phyloP scores from a whole-genome alignment of 768 basidiomycete species.

The Mycena amicta region DNA sequence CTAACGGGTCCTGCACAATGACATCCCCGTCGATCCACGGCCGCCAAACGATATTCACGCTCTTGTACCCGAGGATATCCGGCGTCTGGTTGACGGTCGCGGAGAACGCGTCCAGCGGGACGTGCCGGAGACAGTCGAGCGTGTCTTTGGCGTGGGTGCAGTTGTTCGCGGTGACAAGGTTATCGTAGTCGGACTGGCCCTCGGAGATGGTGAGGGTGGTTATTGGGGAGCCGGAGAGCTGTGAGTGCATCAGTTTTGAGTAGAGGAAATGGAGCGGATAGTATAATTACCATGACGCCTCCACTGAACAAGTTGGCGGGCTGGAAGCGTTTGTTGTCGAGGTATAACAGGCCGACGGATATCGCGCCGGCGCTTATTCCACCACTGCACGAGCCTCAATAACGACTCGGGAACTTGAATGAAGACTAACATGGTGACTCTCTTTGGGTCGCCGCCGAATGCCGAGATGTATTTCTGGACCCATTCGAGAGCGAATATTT shows the following conservation, averaged over 20 bases:
- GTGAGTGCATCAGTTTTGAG: background rate
- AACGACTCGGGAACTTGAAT: background rate
- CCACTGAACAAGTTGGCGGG: constrained; percentile 2
- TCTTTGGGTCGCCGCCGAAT: constrained; percentile 56
- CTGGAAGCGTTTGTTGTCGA: constrained; percentile 13
- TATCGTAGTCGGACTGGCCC: constrained; percentile 5
- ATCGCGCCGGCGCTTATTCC: constrained; percentile 13
- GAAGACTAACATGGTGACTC: constrained; percentile 40
- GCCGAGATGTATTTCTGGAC: constrained; percentile 51
- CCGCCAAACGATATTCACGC: constrained; percentile 35
- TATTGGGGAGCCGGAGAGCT: background rate
- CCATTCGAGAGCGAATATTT: constrained; percentile 53
- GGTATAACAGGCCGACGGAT: constrained; percentile 1
- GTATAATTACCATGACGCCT: constrained; percentile 10
- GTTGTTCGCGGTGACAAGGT: constrained; percentile 6
- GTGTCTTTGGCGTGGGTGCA: constrained; percentile 31
- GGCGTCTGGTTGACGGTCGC: constrained; percentile 37
- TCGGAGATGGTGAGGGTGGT: background rate
- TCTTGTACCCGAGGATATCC: constrained; percentile 31
- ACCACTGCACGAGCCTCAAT: background rate
- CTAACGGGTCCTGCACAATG: constrained; percentile 34
- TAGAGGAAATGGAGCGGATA: background rate
- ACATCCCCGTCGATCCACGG: constrained; percentile 44
- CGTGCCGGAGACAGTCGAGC: constrained; percentile 35
- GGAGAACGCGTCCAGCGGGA: constrained; percentile 32